phyloP scores from a whole-genome alignment of 1,284 basidiomycete genomes.

The Bondarzewia mesenterica region DNA sequence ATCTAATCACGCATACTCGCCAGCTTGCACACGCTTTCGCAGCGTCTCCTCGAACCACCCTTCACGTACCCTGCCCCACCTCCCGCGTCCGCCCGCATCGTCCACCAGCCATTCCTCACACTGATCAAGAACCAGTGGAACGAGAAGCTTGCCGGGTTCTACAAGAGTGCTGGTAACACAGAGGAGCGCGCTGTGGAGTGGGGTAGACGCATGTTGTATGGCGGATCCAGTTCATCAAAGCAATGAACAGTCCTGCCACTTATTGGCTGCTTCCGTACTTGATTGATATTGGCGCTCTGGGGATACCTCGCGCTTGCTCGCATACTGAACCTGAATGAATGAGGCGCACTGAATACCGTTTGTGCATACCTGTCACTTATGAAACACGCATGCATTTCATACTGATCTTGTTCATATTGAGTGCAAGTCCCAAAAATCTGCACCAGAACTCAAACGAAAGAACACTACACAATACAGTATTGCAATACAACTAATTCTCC shows the following conservation, averaged over 20 bases:
- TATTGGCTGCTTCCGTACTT: too few species aligned
- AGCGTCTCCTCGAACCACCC: slow-evolving; percentile 38
- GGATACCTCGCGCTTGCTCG: too few species aligned
- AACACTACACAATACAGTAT: too few species aligned
- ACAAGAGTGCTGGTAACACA: slow-evolving; percentile 31
- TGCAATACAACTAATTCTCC: neutral
- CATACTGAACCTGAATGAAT: too few species aligned
- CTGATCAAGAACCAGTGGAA: slow-evolving; percentile 47
- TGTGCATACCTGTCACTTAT: too few species aligned
- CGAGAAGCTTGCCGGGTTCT: slow-evolving; percentile 34
- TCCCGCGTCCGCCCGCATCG: slow-evolving; percentile 41
- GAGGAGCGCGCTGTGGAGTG: slow-evolving; percentile 34
- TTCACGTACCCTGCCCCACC: slow-evolving; percentile 34
- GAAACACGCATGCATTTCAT: too few species aligned
- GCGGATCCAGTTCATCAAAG: slow-evolving; percentile 12
- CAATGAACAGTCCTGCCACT: too few species aligned
- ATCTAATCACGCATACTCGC: neutral
- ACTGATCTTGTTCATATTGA: too few species aligned
- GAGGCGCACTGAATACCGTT: too few species aligned
- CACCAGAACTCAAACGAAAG: too few species aligned
- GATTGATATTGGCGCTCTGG: too few species aligned
- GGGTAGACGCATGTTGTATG: slow-evolving; percentile 35
- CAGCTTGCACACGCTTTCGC: slow-evolving; percentile 40
- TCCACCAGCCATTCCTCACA: slow-evolving; percentile 31
- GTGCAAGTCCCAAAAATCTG: too few species aligned